These are phyloP conservation scores for Quercus variabilis DNA, from an alignment of 306 rosid species.

Conservation along the genomic window DNA sequence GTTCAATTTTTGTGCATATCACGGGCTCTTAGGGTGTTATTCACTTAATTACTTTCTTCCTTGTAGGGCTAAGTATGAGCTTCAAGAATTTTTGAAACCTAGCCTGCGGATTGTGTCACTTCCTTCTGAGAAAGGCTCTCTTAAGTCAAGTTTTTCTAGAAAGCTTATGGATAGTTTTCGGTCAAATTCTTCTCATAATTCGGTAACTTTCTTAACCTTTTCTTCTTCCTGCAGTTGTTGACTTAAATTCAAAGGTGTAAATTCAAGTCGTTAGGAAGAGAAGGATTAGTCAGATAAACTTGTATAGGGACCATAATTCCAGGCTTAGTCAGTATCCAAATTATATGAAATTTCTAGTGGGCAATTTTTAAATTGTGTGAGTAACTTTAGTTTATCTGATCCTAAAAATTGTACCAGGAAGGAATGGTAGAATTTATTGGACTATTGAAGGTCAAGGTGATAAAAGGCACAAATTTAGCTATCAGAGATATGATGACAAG, in stretches of 20 bases:
- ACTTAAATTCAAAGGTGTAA: conserved; percentile 5
- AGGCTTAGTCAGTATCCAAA: conserved; percentile 6
- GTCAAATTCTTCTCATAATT: conserved; percentile 43
- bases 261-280: background rate
- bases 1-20: conserved; percentile 12
- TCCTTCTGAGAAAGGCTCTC: conserved; percentile 45
- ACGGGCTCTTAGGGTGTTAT: conserved; percentile 7
- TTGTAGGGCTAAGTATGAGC: conserved; percentile 85
- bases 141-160: conserved; percentile 49
- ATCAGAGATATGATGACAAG: conserved; percentile 94
- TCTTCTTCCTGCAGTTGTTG: conserved; percentile 22
- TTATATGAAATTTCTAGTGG: background rate
- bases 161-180: conserved; percentile 55
- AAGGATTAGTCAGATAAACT: conserved; percentile 7
- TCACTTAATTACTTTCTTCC: conserved; percentile 24
- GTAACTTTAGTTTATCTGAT: conserved; percentile 24
- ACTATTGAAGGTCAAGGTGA: conserved; percentile 83
- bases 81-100: conserved; percentile 91
- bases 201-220: conserved; percentile 41
- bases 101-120: conserved; percentile 75
- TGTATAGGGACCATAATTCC: conserved; percentile 9
- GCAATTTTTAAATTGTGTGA: background rate
- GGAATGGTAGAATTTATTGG: conserved; percentile 96
- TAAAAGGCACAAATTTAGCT: conserved; percentile 85
- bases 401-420: conserved; percentile 55